A percentile compares a stretch with the other conserved stretches of the same genome.
Conservation (phyloP, 1,139 yeast genomes). For the Ogataea hybrid region DNA sequence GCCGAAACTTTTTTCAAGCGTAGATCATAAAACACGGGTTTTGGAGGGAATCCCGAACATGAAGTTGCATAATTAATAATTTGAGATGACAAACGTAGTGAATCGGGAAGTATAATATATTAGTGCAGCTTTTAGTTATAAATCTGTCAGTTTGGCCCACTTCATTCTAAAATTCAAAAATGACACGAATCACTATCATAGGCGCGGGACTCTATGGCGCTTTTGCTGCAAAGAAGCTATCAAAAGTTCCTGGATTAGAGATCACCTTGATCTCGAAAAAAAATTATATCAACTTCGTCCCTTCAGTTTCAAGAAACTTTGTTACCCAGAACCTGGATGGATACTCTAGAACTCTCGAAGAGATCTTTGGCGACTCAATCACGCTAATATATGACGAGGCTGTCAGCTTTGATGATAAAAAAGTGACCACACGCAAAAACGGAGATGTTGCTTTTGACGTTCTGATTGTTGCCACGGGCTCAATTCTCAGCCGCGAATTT, state of each 20-base stretch:
- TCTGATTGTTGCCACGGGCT: slow-evolving; percentile 29
- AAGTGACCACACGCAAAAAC: slow-evolving; percentile 14
- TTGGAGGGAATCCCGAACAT: too few relatives aligned
- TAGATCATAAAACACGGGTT: too few relatives aligned
- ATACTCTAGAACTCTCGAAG: not conserved
- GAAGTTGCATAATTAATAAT: too few relatives aligned
- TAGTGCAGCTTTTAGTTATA: too few relatives aligned
- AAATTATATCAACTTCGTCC: slow-evolving; percentile 12
- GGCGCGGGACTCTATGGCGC: slow-evolving; percentile 21
- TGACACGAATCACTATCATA: slow-evolving; percentile 13
- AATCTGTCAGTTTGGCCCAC: too few relatives aligned
- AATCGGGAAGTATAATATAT: too few relatives aligned
- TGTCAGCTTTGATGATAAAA: slow-evolving; percentile 14
- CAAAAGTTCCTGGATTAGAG: slow-evolving; percentile 1
- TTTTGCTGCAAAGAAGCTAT: slow-evolving; percentile 12
- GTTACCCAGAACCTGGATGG: slow-evolving; percentile 3
- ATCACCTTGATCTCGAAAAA: slow-evolving; percentile 15
- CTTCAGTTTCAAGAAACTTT: slow-evolving; percentile 15
- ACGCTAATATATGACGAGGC: slow-evolving; percentile 23
- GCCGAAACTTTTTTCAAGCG: too few relatives aligned
- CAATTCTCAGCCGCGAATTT: slow-evolving; percentile 29
- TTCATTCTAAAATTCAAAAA: too few relatives aligned
- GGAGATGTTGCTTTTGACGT: slow-evolving; percentile 17
- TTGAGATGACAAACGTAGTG: too few relatives aligned
- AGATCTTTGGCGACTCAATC: slow-evolving; percentile 16